Evolutionary conservation across 2,329 filamentous ascomycete genomes (phyloP), one percentile per base, ranked within the genome.

Genomic region (Aspergillus caelatus): DNA sequence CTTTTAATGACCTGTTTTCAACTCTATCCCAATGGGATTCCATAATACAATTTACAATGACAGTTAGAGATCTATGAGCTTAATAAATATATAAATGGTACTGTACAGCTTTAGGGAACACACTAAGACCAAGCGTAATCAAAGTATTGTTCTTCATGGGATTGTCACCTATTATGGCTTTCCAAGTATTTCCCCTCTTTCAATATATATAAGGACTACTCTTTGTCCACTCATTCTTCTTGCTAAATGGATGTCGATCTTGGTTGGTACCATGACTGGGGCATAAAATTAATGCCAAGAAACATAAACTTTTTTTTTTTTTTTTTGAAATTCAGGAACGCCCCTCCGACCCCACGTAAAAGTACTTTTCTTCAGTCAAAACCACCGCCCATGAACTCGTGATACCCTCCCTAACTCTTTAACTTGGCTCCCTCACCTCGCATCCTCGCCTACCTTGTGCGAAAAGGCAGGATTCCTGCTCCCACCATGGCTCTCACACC

Each of bases 401-500:
- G 36, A 55, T 55, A 23, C 8, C 9, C 34, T 23, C n/a, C 10
- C 9, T 39, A 36, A 19, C 21, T 3, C 12, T 39, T 21, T 3
- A 39, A 32, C 5, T 54, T 79, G 75, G 77, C 77, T 70, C 75
- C 75, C 54, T 79, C 78, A 62, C 69, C 75, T 58, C 77, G 79
- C 57, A 68, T 80, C 36, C 70, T 76, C 60, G 78, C 77, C 69
- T 78, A 77, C 61, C 70, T 81, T 69, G 71, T 76, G 60, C 74
- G 73, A 68, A 73, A 73, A 71, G 77, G 75, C 63, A 76, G 70
- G 57, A 67, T 73, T 61, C 70, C 71, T 14, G 67, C 71, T 53
- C 72, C 75, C 64, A 74, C 67, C 53, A 80, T 82, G 78, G 75
- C 79, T 60, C 64, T 80, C 62, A 71, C 70, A 50, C 72, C 71